Evolutionary conservation across 352 stramenopile species (phyloP).

Genomic region (Pilasporangium apinafurcum): DNA sequence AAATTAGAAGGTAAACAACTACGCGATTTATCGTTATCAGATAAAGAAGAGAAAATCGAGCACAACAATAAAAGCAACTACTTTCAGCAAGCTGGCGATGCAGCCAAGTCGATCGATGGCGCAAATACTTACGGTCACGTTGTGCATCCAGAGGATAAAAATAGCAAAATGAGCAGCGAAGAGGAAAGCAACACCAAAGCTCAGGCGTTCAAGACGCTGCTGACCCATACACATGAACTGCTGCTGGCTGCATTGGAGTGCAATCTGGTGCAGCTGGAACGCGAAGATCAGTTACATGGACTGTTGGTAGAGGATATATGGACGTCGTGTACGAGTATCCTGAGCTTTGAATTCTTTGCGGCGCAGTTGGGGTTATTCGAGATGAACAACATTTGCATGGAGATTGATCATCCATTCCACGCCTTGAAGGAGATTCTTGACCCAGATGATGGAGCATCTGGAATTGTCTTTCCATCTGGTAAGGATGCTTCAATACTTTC

Average conservation of each 20-base stretch:
- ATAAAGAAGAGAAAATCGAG: background rate
- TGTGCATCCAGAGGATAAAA: too few relatives aligned
- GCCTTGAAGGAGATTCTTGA: slow-evolving; percentile 70
- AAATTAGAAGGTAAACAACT: background rate
- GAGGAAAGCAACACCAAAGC: slow-evolving; percentile 10
- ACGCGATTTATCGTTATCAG: background rate
- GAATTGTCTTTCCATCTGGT: slow-evolving; percentile 14
- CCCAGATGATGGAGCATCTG: slow-evolving; percentile 11
- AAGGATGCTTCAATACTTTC: slow-evolving; percentile 23
- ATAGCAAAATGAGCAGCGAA: too few relatives aligned
- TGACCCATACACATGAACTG: slow-evolving; percentile 57
- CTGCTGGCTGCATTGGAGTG: slow-evolving; percentile 59
- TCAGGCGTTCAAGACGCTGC: slow-evolving; percentile 48
- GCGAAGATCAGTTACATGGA: slow-evolving; percentile 51
- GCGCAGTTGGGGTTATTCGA: slow-evolving; percentile 93
- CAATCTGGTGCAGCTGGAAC: slow-evolving; percentile 57
- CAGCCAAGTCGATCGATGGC: too few relatives aligned
- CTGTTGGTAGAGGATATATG: slow-evolving; percentile 53
- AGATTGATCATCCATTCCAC: slow-evolving; percentile 80
- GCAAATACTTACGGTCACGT: too few relatives aligned
- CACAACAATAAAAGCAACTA: too few relatives aligned
- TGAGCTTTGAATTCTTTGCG: slow-evolving; percentile 86
- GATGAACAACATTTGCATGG: slow-evolving; percentile 95
- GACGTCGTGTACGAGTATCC: slow-evolving; percentile 46
- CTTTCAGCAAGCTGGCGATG: too few relatives aligned